Evolutionary conservation across 2,329 filamentous ascomycete genomes (phyloP).

Genomic region (Sporothrix variecibatus): DNA sequence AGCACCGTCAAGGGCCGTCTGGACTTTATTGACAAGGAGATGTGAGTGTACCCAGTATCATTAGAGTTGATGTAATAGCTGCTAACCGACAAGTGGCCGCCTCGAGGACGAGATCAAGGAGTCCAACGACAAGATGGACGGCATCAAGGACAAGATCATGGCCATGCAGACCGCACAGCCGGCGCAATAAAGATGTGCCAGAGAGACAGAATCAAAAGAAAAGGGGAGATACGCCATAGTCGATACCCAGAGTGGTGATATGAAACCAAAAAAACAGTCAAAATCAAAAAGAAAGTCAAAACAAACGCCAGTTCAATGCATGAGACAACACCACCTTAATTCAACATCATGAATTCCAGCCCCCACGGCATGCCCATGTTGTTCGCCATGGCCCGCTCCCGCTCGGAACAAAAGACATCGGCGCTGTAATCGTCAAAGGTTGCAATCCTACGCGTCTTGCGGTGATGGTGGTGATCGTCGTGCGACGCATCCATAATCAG

Average conservation of each 20-base stretch:
- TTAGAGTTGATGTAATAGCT: background rate
- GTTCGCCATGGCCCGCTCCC: conserved; percentile 36
- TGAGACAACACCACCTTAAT: conserved; percentile 32
- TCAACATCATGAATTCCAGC: conserved; percentile 43
- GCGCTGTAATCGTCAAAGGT: conserved; percentile 34
- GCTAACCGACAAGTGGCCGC: conserved; percentile 33
- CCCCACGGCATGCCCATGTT: conserved; percentile 44
- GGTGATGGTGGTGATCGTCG: conserved; percentile 29
- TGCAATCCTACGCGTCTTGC: background rate
- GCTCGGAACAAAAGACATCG: conserved; percentile 36
- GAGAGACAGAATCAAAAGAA: conserved; percentile 14
- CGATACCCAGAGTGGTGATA: conserved; percentile 19
- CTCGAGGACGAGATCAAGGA: conserved; percentile 58
- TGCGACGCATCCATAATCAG: conserved; percentile 39
- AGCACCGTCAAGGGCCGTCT: conserved; percentile 87
- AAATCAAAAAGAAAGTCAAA: background rate
- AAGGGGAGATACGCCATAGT: background rate
- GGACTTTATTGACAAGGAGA: conserved; percentile 91
- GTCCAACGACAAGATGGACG: conserved; percentile 57
- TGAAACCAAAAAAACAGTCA: background rate
- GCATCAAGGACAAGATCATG: conserved; percentile 62
- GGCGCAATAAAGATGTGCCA: conserved; percentile 6
- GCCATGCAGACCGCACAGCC: conserved; percentile 56
- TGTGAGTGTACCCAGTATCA: conserved; percentile 54
- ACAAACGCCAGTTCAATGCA: background rate